Evolutionary conservation across 176 grass and related monocot genomes (phyloP), one percentile per base, ranked within the genome.

Genomic region (Triticum dicoccoides): DNA sequence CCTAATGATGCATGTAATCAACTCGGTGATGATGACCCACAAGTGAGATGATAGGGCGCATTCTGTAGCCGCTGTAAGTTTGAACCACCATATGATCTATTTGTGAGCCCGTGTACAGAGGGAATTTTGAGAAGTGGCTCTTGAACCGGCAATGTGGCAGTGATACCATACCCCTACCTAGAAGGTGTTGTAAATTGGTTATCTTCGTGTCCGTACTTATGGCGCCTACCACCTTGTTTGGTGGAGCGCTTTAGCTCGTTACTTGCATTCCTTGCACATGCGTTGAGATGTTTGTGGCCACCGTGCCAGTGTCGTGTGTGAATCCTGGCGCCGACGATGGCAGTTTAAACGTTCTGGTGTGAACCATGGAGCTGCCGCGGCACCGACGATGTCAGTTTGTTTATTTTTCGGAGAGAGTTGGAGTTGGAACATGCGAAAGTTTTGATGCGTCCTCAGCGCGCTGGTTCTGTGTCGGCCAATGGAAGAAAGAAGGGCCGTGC

Each of bases 1-100:
- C 38, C 69, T 98, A 41, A 87, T 96, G 67, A 89, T 96, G 89
- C 96, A 92, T 39, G 96, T 98, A 11, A 88, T 98, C 63, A 91
- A 92, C 80, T 94, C 92, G 21, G 93, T 98, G 73, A 89, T 98
- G 65, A 87, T 91, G 79, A 89, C 76, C 85, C 92, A 88, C 64
- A 96, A 98, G 76, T 98, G 88, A 5, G 5, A 49, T 73, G 17
- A 3, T 58, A 24, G 77, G 29, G 12, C 11, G 42, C 24, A 15
- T 81, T 76, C 73, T 5, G 12, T 72, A 69, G 45, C 25, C 68
- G 21, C 27, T 44, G 9, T 47, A 78, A 58, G 81, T 84, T 33
- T 83, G 51, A 49, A 42, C 32, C 18, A 33, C 23, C 18, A 89
- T 52, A 56, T 74, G 42, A 17, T 69, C 39, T 77, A 62, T 63